Conservation (phyloP, 1,284 basidiomycete genomes). For the Puccinia hordei region DNA sequence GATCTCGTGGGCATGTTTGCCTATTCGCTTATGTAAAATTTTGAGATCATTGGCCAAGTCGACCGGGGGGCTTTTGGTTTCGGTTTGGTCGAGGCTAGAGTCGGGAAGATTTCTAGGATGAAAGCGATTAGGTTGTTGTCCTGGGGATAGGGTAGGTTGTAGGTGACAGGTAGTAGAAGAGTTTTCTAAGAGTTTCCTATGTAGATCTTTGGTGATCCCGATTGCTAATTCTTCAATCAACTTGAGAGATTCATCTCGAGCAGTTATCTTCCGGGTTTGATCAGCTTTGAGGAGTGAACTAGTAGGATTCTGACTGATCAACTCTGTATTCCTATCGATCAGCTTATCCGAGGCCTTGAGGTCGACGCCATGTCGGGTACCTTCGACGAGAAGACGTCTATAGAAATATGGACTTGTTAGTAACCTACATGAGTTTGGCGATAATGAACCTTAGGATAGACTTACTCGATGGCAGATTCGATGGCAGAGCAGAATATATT, state of each 20-base stretch:
- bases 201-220: not conserved
- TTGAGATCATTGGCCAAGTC: not conserved
- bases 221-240: not conserved
- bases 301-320: conserved; percentile 3
- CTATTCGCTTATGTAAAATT: not conserved
- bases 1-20: conserved; percentile 6
- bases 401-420: not conserved
- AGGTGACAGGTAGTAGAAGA: too few species aligned
- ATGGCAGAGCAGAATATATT: not conserved
- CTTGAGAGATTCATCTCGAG: not conserved
- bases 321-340: not conserved
- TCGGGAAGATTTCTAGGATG: not conserved
- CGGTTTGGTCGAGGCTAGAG: too few species aligned
- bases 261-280: not conserved
- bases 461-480: conserved; percentile 6
- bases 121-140: not conserved
- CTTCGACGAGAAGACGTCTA: conserved; percentile 4
- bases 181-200: not conserved
- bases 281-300: not conserved
- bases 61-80: not conserved
- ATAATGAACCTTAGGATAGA: not conserved
- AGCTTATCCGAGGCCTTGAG: conserved; percentile 1
- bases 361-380: conserved; percentile 11
- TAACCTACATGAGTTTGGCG: too few species aligned
- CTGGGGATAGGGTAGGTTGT: too few species aligned